Evolutionary conservation across 2,329 filamentous ascomycete genomes (phyloP), one percentile per base, ranked within the genome.

Genomic region (Plenodomus tracheiphilus): DNA sequence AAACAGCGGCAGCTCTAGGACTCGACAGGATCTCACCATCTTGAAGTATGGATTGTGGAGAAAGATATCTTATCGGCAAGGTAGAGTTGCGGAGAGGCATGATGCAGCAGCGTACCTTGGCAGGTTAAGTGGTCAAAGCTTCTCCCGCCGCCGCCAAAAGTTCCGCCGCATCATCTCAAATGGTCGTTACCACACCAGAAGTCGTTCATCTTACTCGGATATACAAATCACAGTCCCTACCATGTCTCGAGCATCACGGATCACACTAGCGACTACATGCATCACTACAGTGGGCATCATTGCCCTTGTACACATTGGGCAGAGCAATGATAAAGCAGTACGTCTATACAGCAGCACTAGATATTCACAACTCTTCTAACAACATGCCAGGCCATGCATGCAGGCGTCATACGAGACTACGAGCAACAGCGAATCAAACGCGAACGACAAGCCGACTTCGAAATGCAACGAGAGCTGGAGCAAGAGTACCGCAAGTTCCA

Each of bases 391-490:
- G 89, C 90, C 48, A 99, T 99, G 94, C 94, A 99, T 68, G 84
- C 88, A 59, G 94, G 94, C 38, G 94, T 99, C 36, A 79, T 97
- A 57, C 89, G 93, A 56, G 94, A 99, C 68, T 88, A 97, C 80
- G 93, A 97, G 69, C 91, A 95, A 68, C 92, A 96, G 71, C 85
- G 89, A 39, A 72, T 97, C 58, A 97, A 97, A 76, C 83, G 84
- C 59, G 94, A 99, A 73, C 86, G 94, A 50, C 89, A 95, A 72
- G 84, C 91, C 43, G 94, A 99, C 70, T 99, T 99, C 66, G 92
- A 97, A 58, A 85, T 96, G 83, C 94, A 99, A 70, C 83, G 81
- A 55, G 83, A 82, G 6, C 78, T 99, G 40, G 92, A 97, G 75
- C 83, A 87, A 64, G 89, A 99, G 72, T 97, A 97, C 73, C 86